These are phyloP conservation scores for Paraconiothyrium brasiliense DNA, from an alignment of 2,329 filamentous ascomycete species.

Conservation along the genomic window DNA sequence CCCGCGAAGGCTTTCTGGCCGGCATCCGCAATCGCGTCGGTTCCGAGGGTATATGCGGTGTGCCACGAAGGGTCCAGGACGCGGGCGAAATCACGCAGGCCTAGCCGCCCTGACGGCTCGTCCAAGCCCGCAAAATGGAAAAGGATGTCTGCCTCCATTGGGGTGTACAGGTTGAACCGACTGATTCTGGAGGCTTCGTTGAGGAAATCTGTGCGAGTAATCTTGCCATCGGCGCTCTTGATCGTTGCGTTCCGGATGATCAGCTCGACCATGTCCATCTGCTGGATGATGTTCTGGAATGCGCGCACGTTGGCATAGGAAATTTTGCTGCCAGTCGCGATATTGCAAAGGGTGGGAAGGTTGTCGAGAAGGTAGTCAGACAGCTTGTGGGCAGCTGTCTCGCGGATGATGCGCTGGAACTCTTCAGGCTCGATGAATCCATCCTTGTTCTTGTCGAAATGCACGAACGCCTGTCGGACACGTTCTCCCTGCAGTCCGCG, in stretches of 20 bases:
- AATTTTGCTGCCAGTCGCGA: conserved; percentile 88
- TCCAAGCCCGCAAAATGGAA: conserved; percentile 98
- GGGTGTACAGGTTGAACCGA: conserved; percentile 94
- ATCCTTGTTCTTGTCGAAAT: conserved; percentile 89
- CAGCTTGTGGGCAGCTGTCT: conserved; percentile 94
- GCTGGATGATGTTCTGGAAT: conserved; percentile 96
- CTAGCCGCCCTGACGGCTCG: conserved; percentile 84
- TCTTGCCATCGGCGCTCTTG: conserved; percentile 88
- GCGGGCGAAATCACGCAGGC: conserved; percentile 87
- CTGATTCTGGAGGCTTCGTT: conserved; percentile 92
- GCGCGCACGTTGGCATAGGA: conserved; percentile 97
- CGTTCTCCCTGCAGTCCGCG: conserved; percentile 95
- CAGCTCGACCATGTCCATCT: conserved; percentile 97
- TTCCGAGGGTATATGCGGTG: conserved; percentile 66
- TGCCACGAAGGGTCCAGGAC: conserved; percentile 95
- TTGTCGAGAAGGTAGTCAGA: conserved; percentile 95
- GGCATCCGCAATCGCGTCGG: conserved; percentile 56
- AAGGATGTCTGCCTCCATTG: conserved; percentile 97
- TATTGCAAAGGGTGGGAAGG: conserved; percentile 92
- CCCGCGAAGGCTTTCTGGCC: conserved; percentile 64
- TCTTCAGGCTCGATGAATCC: conserved; percentile 96
- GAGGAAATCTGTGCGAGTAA: conserved; percentile 91
- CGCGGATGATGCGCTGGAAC: conserved; percentile 94
- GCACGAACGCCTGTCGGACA: conserved; percentile 92
- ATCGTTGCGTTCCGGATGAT: conserved; percentile 87